Evolutionary conservation across 257 asterid genomes (phyloP).

Genomic region (Euphrasia confusa): DNA sequence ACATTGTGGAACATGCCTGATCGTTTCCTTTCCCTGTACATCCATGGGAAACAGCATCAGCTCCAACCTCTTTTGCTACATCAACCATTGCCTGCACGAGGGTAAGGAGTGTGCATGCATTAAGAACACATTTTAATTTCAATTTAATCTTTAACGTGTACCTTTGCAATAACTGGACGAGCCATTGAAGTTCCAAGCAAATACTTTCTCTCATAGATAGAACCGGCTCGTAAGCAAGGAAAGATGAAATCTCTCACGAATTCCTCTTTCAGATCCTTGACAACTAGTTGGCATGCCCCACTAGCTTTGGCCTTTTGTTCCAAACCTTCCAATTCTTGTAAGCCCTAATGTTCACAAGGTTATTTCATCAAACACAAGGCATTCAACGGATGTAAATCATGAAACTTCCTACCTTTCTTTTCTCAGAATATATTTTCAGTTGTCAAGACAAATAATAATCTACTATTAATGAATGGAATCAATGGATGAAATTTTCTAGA

Average conservation of each 20-base stretch:
- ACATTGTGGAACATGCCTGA: slow-evolving; percentile 45
- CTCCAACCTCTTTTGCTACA: slow-evolving; percentile 96
- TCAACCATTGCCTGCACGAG: slow-evolving; percentile 91
- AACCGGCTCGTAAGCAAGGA: slow-evolving; percentile 96
- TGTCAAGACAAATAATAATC: neutral
- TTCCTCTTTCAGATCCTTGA: slow-evolving; percentile 93
- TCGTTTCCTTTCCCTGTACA: slow-evolving; percentile 99
- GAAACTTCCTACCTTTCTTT: neutral
- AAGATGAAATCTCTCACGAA: slow-evolving; percentile 83
- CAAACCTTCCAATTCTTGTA: slow-evolving; percentile 88
- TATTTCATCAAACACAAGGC: slow-evolving; percentile 15
- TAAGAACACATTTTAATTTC: slow-evolving; percentile 15
- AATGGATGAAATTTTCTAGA: no score
- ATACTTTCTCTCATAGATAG: slow-evolving; percentile 89
- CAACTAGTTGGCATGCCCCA: slow-evolving; percentile 94
- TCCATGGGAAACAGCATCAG: slow-evolving; percentile 98
- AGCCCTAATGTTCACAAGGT: slow-evolving; percentile 43
- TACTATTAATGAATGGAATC: no score
- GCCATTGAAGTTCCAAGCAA: slow-evolving; percentile 98
- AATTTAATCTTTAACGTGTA: slow-evolving; percentile 24
- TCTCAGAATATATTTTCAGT: neutral
- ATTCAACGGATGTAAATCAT: neutral
- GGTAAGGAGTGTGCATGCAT: neutral
- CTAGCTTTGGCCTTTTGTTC: slow-evolving; percentile 94
- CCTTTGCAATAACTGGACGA: slow-evolving; percentile 98